Conservation (phyloP, 2,329 filamentous ascomycete species). For the Cladophialophora carrionii region DNA sequence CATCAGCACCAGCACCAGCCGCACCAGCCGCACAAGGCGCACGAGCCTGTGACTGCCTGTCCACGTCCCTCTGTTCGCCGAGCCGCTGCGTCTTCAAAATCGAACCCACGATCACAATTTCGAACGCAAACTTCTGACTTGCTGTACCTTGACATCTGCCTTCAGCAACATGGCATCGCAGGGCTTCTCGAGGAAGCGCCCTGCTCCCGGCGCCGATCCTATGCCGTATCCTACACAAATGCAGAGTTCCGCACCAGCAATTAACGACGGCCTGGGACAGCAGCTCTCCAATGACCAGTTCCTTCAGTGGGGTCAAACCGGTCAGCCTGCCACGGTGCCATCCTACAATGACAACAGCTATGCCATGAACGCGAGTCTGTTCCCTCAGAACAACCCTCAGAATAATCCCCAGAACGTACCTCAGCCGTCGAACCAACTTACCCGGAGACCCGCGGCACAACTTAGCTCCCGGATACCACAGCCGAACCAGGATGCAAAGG, state of each 20-base stretch:
- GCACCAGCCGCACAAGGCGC: not conserved
- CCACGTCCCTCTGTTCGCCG: not conserved
- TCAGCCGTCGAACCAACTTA: constrained; percentile 49
- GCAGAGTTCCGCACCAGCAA: constrained; percentile 45
- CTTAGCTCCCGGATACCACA: constrained; percentile 23
- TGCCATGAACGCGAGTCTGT: constrained; percentile 54
- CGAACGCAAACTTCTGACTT: not conserved
- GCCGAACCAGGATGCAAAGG: constrained; percentile 31
- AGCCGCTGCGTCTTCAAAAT: not conserved
- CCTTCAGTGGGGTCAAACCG: constrained; percentile 58
- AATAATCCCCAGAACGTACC: constrained; percentile 39
- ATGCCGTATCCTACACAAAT: constrained; percentile 60
- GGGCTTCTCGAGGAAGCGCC: constrained; percentile 65
- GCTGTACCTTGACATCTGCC: not conserved
- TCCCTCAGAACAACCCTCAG: constrained; percentile 23
- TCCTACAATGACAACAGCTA: constrained; percentile 57
- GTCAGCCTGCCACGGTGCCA: constrained; percentile 41
- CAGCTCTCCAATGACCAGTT: constrained; percentile 58
- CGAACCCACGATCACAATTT: constrained; percentile 3
- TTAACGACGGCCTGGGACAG: constrained; percentile 49
- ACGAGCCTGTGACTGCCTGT: not conserved
- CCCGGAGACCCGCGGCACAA: constrained; percentile 48
- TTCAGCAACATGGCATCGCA: constrained; percentile 41
- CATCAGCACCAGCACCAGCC: not conserved
- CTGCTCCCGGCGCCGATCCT: constrained; percentile 73